phyloP scores from a whole-genome alignment of 495 filamentous ascomycete species.

The Penicillium canariense region DNA sequence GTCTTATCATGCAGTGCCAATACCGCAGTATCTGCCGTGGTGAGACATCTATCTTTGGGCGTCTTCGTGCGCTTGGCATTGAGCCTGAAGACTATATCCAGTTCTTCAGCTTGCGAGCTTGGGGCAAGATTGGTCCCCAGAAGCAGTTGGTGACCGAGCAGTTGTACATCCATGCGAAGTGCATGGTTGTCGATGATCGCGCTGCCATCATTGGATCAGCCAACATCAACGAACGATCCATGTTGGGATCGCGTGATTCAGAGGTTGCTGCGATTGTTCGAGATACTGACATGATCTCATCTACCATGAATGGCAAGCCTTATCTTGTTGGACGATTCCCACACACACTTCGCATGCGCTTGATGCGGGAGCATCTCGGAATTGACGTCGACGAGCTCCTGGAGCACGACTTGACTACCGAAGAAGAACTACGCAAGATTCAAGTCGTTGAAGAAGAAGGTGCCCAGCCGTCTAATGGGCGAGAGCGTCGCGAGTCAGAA shows the following conservation, averaged over 20 bases:
- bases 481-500: slow-evolving; percentile 32
- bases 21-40: slow-evolving; percentile 96
- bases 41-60: slow-evolving; percentile 87
- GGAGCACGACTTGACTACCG: slow-evolving; percentile 66
- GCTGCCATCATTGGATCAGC: slow-evolving; percentile 94
- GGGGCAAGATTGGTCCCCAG: slow-evolving; percentile 87
- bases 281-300: slow-evolving; percentile 91
- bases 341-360: slow-evolving; percentile 84
- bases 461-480: slow-evolving; percentile 16
- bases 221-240: slow-evolving; percentile 98
- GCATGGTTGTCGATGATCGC: slow-evolving; percentile 93
- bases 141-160: slow-evolving; percentile 89
- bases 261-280: slow-evolving; percentile 89
- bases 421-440: slow-evolving; percentile 45
- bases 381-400: slow-evolving; percentile 89
- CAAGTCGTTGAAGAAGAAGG: slow-evolving; percentile 41
- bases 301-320: slow-evolving; percentile 82
- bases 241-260: slow-evolving; percentile 88
- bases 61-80: slow-evolving; percentile 75
- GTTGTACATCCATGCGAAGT: slow-evolving; percentile 97
- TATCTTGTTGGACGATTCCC: slow-evolving; percentile 91
- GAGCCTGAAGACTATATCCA: slow-evolving; percentile 96
- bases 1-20: slow-evolving; percentile 97
- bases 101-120: slow-evolving; percentile 88
- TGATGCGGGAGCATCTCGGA: slow-evolving; percentile 97